These are phyloP conservation scores for Citrus mangshanensis DNA, from an alignment of 345 rosid species.

Conservation along the genomic window DNA sequence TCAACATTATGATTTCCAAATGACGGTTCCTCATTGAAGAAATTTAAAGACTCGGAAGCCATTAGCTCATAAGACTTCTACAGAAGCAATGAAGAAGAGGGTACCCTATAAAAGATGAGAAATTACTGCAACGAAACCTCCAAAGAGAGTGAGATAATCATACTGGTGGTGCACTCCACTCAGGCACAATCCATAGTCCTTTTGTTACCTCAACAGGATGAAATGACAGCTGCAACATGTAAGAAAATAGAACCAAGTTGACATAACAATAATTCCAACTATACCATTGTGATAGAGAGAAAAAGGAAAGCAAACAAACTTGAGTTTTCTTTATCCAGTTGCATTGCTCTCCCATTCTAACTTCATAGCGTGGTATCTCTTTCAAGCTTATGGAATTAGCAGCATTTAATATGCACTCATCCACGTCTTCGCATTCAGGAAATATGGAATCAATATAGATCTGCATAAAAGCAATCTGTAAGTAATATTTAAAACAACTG, in stretches of 20 bases:
- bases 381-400: constrained; percentile 69
- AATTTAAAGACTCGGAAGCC: neutral
- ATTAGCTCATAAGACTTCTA: neutral
- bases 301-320: constrained; percentile 34
- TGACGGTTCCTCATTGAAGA: neutral
- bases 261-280: no score
- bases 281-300: neutral
- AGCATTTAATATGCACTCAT: constrained; percentile 56
- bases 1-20: no score
- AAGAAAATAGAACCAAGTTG: neutral
- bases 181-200: constrained; percentile 85
- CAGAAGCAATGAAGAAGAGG: neutral
- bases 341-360: constrained; percentile 51
- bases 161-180: constrained; percentile 84
- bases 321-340: constrained; percentile 76
- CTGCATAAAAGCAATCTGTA: constrained; percentile 27
- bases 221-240: constrained; percentile 61
- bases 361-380: constrained; percentile 54
- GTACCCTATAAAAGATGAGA: neutral
- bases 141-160: constrained; percentile 26
- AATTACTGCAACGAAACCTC: constrained; percentile 1
- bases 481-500: neutral
- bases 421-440: constrained; percentile 58
- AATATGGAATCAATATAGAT: constrained; percentile 61
- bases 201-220: constrained; percentile 58